Evolutionary conservation across 108 stramenopile species (phyloP).

Genomic region (Nitzschia sp.): DNA sequence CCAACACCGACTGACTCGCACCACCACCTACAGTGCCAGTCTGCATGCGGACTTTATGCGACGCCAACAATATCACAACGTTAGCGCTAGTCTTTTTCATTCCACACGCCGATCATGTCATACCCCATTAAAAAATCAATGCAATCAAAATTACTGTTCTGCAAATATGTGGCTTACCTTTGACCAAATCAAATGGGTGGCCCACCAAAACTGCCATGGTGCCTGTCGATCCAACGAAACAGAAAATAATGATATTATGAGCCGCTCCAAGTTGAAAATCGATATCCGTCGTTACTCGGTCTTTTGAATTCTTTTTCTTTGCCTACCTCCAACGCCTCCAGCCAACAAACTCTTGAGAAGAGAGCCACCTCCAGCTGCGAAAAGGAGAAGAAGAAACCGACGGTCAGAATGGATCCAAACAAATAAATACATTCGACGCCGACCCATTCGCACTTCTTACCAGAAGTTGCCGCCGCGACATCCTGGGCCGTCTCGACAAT

Average conservation of each 20-base stretch:
- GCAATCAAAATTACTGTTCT: background rate
- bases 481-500: background rate
- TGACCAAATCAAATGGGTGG: conserved; percentile 72
- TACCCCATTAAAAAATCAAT: conserved; percentile 3
- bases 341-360: conserved; percentile 73
- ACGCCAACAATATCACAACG: background rate
- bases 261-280: too few species aligned
- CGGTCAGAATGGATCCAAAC: background rate
- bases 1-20: conserved; percentile 52
- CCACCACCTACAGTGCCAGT: conserved; percentile 38
- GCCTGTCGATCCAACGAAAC: too few species aligned
- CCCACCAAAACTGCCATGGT: conserved; percentile 57
- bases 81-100: background rate
- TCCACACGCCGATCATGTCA: background rate
- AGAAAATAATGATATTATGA: too few species aligned
- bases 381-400: background rate
- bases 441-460: background rate
- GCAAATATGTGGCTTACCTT: conserved; percentile 43
- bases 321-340: conserved; percentile 75
- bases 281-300: too few species aligned
- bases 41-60: conserved; percentile 88
- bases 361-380: conserved; percentile 29
- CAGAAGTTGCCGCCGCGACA: background rate
- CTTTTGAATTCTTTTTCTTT: background rate
- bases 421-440: background rate